Percentiles rank a stretch among this genome's conserved stretches.
These are phyloP conservation scores for Carpinus fangiana DNA, from an alignment of 306 rosid genomes.

Conservation along the genomic window DNA sequence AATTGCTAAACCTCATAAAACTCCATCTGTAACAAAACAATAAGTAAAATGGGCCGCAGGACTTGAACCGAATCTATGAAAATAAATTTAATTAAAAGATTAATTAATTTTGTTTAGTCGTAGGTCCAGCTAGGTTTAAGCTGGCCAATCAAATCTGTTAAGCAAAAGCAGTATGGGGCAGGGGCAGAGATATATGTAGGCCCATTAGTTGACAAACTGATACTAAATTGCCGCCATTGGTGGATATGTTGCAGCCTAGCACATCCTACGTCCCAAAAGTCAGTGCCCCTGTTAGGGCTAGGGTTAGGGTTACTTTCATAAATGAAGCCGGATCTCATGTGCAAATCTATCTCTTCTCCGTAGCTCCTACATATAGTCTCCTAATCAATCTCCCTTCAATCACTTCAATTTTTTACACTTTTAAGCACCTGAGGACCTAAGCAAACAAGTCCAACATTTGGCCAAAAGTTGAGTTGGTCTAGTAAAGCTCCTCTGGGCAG, in stretches of 20 bases:
- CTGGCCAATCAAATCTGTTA: slow-evolving; percentile 27
- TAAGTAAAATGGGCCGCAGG: background rate
- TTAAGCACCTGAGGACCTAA: slow-evolving; percentile 51
- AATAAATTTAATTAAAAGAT: too few species aligned
- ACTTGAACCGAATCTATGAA: background rate
- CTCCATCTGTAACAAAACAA: too few species aligned
- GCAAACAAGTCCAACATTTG: slow-evolving; percentile 33
- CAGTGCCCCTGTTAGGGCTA: slow-evolving; percentile 19
- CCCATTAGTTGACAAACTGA: slow-evolving; percentile 34
- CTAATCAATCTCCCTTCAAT: slow-evolving; percentile 17
- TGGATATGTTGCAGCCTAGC: slow-evolving; percentile 37
- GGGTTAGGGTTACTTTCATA: slow-evolving; percentile 29
- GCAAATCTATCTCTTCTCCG: slow-evolving; percentile 39
- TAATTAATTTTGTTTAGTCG: slow-evolving; percentile 4
- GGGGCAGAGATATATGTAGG: slow-evolving; percentile 28
- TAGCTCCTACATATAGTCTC: slow-evolving; percentile 29
- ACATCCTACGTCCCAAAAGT: slow-evolving; percentile 29
- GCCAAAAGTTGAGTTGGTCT: slow-evolving; percentile 42
- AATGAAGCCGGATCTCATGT: slow-evolving; percentile 29
- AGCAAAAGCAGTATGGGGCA: slow-evolving; percentile 27
- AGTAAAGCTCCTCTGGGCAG: slow-evolving; percentile 45
- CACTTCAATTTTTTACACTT: slow-evolving; percentile 43
- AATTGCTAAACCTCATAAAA: too few species aligned
- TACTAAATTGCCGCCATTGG: slow-evolving; percentile 28
- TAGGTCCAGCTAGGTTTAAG: slow-evolving; percentile 26